A percentile compares a stretch with the other conserved stretches of the same genome.
These are phyloP conservation scores for Starmerella etchellsii DNA, from an alignment of 805 yeast species.

Conservation along the genomic window DNA sequence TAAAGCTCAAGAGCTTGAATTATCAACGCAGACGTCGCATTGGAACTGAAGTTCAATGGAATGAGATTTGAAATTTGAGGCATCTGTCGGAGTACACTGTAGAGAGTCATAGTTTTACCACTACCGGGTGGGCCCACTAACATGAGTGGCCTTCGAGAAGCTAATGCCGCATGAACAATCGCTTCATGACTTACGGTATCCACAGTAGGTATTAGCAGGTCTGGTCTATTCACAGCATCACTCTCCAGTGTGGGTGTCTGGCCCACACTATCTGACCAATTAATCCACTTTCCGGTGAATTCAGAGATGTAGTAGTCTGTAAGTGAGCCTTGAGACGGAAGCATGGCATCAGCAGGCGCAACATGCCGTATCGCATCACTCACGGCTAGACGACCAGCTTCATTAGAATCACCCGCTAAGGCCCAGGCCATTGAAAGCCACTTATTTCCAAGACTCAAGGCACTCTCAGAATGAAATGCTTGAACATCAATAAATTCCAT, in stretches of 20 bases:
- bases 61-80: conserved; percentile 39
- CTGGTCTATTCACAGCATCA: conserved; percentile 46
- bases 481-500: conserved; percentile 37
- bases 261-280: conserved; percentile 25
- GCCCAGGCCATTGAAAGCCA: conserved; percentile 43
- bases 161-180: conserved; percentile 43
- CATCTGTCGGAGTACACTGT: conserved; percentile 52
- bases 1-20: conserved; percentile 57
- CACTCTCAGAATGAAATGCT: conserved; percentile 31
- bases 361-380: conserved; percentile 4
- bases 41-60: conserved; percentile 72
- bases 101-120: conserved; percentile 85
- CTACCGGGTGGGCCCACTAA: conserved; percentile 97
- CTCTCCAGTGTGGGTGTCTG: conserved; percentile 36
- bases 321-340: conserved; percentile 17
- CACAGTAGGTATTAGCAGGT: conserved; percentile 58
- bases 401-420: conserved; percentile 42
- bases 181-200: conserved; percentile 63
- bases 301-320: conserved; percentile 35
- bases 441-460: conserved; percentile 28
- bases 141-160: conserved; percentile 46
- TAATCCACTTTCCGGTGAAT: conserved; percentile 37
- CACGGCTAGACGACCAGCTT: conserved; percentile 4
- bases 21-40: conserved; percentile 50
- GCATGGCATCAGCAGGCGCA: background rate